These are phyloP conservation scores for Pythium rishiriense DNA, from an alignment of 352 stramenopile genomes.

Conservation along the genomic window DNA sequence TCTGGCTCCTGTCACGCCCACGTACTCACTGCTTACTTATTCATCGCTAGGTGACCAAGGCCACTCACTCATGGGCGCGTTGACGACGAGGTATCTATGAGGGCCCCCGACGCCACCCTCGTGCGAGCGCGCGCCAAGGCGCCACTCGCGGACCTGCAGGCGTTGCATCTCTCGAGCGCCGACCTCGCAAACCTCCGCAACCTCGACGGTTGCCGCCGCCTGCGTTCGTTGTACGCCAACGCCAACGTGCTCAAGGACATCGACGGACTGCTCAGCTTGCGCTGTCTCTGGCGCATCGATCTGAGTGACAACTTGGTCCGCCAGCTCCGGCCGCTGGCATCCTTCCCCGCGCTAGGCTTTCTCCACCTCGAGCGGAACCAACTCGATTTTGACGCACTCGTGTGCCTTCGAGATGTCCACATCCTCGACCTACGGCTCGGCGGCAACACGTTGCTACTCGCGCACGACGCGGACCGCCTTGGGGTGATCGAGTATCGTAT, in stretches of 20 bases:
- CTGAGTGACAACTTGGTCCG: slow-evolving; percentile 51
- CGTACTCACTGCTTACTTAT: neutral
- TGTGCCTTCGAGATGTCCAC: slow-evolving; percentile 56
- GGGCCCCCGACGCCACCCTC: slow-evolving; percentile 39
- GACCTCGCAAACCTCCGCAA: slow-evolving; percentile 53
- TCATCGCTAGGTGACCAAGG: neutral
- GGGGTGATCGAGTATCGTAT: slow-evolving; percentile 34
- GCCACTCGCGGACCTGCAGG: slow-evolving; percentile 42
- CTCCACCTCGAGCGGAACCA: slow-evolving; percentile 52
- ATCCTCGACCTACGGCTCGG: slow-evolving; percentile 49
- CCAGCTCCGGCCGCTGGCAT: slow-evolving; percentile 39
- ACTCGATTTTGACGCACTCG: slow-evolving; percentile 50
- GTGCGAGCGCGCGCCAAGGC: slow-evolving; percentile 57
- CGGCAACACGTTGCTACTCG: slow-evolving; percentile 38
- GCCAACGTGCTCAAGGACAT: slow-evolving; percentile 52
- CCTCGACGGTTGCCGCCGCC: slow-evolving; percentile 39
- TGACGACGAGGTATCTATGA: too few species aligned
- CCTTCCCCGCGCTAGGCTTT: slow-evolving; percentile 55
- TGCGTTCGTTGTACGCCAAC: slow-evolving; percentile 57
- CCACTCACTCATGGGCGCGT: neutral
- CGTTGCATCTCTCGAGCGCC: slow-evolving; percentile 53
- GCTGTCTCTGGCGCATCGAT: slow-evolving; percentile 53
- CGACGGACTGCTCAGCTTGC: slow-evolving; percentile 37
- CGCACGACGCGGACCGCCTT: neutral
- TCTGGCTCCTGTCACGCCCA: neutral